phyloP scores from a whole-genome alignment of 2,329 filamentous ascomycete species.

The Scedosporium aurantiacum region DNA sequence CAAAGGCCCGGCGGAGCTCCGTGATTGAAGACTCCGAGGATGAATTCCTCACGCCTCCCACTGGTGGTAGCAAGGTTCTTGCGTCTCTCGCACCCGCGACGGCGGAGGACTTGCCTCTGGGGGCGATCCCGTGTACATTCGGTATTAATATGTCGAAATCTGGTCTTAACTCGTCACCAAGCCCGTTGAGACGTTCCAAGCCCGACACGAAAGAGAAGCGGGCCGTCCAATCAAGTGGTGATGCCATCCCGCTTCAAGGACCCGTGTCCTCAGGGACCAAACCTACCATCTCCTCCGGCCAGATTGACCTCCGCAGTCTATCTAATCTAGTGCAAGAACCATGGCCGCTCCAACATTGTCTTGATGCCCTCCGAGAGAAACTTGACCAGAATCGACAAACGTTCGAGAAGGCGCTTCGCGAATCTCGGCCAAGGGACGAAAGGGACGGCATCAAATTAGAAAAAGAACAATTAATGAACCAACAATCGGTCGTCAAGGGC shows the following conservation, averaged over 20 bases:
- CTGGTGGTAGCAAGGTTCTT: slow-evolving; percentile 3
- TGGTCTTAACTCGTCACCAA: neutral
- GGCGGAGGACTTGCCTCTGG: neutral
- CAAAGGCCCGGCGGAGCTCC: slow-evolving; percentile 11
- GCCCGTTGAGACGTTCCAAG: slow-evolving; percentile 9
- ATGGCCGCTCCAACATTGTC: neutral
- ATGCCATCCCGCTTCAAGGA: neutral
- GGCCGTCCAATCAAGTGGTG: slow-evolving; percentile 3
- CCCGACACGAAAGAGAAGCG: slow-evolving; percentile 10
- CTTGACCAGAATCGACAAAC: slow-evolving; percentile 36
- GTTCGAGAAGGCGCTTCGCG: slow-evolving; percentile 35
- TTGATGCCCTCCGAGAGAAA: slow-evolving; percentile 26
- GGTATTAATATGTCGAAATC: slow-evolving; percentile 2
- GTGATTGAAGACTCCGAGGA: slow-evolving; percentile 48
- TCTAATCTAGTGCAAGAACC: neutral
- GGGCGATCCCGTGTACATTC: slow-evolving; percentile 8
- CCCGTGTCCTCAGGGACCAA: slow-evolving; percentile 1
- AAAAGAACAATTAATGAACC: slow-evolving; percentile 34
- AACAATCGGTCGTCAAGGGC: slow-evolving; percentile 31
- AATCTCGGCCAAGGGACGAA: slow-evolving; percentile 32
- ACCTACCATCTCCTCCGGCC: neutral
- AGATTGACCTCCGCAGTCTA: neutral
- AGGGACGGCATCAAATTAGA: slow-evolving; percentile 37
- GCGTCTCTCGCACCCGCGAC: neutral
- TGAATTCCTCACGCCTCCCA: slow-evolving; percentile 34